Conservation (phyloP, 352 stramenopile genomes). For the Pythium periplocum region DNA sequence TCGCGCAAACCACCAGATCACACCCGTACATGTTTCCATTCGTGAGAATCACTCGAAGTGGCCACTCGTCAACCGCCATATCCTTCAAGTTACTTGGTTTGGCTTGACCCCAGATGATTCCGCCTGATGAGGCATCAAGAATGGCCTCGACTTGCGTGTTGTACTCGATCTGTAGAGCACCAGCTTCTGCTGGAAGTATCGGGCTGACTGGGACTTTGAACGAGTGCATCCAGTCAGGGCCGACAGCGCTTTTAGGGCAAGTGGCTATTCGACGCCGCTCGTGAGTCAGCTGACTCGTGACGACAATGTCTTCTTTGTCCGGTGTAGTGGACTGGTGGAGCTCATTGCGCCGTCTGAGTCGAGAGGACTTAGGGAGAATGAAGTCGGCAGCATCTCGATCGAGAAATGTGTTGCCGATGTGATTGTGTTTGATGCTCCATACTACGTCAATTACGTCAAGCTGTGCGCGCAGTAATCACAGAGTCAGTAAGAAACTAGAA, state of each 20-base stretch:
- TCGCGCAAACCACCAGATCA: no score
- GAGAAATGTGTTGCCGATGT: constrained; percentile 15
- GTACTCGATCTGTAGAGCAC: no score
- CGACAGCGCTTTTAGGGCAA: background rate
- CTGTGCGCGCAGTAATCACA: background rate
- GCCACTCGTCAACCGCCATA: no score
- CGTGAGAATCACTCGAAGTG: no score
- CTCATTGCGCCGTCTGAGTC: background rate
- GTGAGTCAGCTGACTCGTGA: background rate
- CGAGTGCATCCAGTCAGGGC: constrained; percentile 1
- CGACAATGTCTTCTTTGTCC: background rate
- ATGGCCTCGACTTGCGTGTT: no score
- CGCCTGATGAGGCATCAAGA: no score
- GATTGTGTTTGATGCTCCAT: constrained; percentile 8
- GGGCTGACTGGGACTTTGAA: background rate
- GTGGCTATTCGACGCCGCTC: background rate
- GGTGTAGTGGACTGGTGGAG: no score
- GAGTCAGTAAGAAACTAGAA: no score
- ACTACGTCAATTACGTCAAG: background rate
- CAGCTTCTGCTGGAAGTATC: no score
- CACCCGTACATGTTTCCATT: no score
- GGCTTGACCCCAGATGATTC: no score
- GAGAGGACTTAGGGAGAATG: constrained; percentile 3
- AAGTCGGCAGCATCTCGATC: constrained; percentile 5
- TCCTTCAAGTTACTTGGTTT: no score